Conservation (phyloP, 768 basidiomycete species). For the Daedalea quercina region DNA sequence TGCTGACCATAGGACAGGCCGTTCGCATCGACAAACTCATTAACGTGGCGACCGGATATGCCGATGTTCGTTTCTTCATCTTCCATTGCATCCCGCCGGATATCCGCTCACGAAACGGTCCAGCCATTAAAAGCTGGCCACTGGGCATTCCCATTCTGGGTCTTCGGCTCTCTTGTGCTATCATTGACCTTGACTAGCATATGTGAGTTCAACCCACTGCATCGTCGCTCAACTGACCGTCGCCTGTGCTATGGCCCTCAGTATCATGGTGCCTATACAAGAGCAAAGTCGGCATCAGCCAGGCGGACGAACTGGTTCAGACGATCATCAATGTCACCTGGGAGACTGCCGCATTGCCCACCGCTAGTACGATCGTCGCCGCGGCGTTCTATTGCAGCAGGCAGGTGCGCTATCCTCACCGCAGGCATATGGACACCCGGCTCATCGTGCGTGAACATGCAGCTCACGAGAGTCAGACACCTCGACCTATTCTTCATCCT, state of each 20-base stretch:
- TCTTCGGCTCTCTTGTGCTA: slow-evolving; percentile 25
- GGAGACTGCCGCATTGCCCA: slow-evolving; percentile 31
- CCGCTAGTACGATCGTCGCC: slow-evolving; percentile 26
- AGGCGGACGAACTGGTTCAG: slow-evolving; percentile 32
- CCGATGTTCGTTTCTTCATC: slow-evolving; percentile 3
- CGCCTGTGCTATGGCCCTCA: slow-evolving; percentile 11
- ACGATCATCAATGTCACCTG: slow-evolving; percentile 35
- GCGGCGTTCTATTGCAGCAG: slow-evolving; percentile 19
- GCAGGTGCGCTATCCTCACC: not conserved
- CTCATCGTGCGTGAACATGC: not conserved
- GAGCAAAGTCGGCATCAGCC: slow-evolving; percentile 25
- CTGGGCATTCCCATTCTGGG: slow-evolving; percentile 15
- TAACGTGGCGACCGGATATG: slow-evolving; percentile 1
- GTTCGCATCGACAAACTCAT: slow-evolving; percentile 6
- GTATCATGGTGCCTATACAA: slow-evolving; percentile 37
- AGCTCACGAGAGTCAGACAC: slow-evolving; percentile 3
- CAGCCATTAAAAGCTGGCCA: slow-evolving; percentile 14
- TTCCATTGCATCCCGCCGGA: not conserved
- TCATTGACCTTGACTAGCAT: slow-evolving; percentile 34
- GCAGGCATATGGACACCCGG: not conserved
- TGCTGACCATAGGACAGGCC: slow-evolving; percentile 2
- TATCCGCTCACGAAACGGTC: too few species aligned
- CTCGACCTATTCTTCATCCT: slow-evolving; percentile 38
- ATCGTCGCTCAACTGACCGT: not conserved
- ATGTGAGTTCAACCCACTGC: slow-evolving; percentile 20